phyloP scores from a whole-genome alignment of 768 basidiomycete genomes.

The Cystofilobasidium bisporidii region DNA sequence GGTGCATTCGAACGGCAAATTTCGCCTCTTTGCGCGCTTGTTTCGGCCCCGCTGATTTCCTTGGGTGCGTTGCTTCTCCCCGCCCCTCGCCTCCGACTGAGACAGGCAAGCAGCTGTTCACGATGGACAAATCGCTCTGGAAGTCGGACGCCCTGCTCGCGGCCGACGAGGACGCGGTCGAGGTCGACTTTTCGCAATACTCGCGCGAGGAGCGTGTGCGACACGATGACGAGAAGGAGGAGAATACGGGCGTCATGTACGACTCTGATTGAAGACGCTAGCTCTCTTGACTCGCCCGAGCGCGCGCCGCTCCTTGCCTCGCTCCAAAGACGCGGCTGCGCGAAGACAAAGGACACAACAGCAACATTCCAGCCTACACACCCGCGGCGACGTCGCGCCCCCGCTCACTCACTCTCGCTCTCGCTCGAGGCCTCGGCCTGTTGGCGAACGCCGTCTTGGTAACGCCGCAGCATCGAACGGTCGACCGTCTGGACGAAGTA shows the following conservation, averaged over 20 bases:
- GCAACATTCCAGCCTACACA: too few relatives aligned
- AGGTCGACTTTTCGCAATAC: constrained; percentile 83
- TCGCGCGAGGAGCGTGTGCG: constrained; percentile 55
- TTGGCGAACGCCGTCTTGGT: background rate
- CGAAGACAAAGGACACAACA: too few relatives aligned
- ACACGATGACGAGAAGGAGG: constrained; percentile 59
- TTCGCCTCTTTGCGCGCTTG: too few relatives aligned
- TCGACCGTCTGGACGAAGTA: constrained; percentile 14
- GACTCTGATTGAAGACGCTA: constrained; percentile 28
- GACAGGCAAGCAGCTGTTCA: constrained; percentile 87
- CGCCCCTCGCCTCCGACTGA: background rate
- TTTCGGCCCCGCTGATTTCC: too few relatives aligned
- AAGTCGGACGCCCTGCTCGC: constrained; percentile 65
- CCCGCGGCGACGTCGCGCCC: background rate
- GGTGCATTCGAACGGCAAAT: constrained; percentile 47
- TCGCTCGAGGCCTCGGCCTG: too few relatives aligned
- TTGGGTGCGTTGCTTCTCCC: constrained; percentile 2
- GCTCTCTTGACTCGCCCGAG: too few relatives aligned
- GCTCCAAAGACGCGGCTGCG: too few relatives aligned
- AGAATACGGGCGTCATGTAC: constrained; percentile 36
- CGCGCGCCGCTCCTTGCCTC: background rate
- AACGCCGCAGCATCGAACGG: constrained; percentile 5
- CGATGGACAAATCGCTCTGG: constrained; percentile 61
- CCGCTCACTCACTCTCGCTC: background rate
- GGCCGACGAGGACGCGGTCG: constrained; percentile 70